Conservation (phyloP, 208 protist species). For the Spongospora subterranea region DNA sequence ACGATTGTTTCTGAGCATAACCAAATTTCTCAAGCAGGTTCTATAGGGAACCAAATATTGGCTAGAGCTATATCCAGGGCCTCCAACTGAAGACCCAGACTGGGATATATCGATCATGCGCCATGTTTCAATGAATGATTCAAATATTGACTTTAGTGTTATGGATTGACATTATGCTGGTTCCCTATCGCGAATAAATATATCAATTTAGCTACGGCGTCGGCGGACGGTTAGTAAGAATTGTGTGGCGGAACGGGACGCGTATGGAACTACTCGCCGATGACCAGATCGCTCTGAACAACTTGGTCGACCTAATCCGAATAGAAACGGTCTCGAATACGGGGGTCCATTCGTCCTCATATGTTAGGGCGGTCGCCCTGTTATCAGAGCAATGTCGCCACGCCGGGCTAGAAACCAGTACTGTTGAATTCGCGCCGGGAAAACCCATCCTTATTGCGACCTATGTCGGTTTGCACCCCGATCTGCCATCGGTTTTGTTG, state of each 20-base stretch:
- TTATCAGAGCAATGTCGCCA: neutral
- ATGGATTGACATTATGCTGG: neutral
- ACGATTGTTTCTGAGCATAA: neutral
- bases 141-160: neutral
- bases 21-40: neutral
- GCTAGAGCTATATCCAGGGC: neutral
- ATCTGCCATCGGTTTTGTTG: conserved; percentile 7
- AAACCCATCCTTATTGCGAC: conserved; percentile 40
- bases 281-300: neutral
- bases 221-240: no score
- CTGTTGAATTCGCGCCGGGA: neutral
- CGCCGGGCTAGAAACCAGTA: neutral
- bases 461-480: neutral
- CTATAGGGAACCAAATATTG: neutral
- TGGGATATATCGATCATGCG: neutral
- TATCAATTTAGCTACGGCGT: neutral
- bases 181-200: neutral
- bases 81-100: neutral
- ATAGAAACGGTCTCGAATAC: conserved; percentile 19
- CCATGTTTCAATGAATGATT: neutral
- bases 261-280: neutral
- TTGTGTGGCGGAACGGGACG: neutral
- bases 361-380: neutral
- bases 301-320: conserved; percentile 13
- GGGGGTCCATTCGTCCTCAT: neutral